These are phyloP conservation scores for Bertia moriformis DNA, from an alignment of 2,329 filamentous ascomycete species.

Conservation along the genomic window DNA sequence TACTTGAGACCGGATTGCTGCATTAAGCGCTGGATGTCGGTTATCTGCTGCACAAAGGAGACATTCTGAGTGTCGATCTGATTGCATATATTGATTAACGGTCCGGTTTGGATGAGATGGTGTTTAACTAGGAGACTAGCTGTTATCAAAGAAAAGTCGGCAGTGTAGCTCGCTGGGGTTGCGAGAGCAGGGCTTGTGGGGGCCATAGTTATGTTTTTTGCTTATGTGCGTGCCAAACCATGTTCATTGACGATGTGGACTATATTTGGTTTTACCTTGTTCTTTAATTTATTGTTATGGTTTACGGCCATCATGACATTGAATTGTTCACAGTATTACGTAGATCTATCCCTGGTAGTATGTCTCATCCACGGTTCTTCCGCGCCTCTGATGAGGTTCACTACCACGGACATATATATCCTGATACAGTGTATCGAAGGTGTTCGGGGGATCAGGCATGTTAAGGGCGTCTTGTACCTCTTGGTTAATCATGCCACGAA, in stretches of 20 bases:
- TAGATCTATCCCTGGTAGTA: constrained; percentile 55
- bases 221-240: no score
- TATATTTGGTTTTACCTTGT: no score
- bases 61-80: neutral
- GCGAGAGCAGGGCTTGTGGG: neutral
- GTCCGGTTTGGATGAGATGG: no score
- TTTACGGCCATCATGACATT: no score
- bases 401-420: constrained; percentile 85
- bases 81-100: no score
- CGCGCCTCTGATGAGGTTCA: constrained; percentile 78
- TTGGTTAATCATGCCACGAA: constrained; percentile 67
- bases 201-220: neutral
- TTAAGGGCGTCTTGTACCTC: constrained; percentile 84
- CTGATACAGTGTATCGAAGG: constrained; percentile 75
- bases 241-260: no score
- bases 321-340: neutral
- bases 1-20: neutral
- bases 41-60: neutral
- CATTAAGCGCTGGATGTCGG: neutral
- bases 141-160: neutral
- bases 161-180: neutral
- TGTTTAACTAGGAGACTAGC: no score
- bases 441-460: constrained; percentile 69
- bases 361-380: constrained; percentile 81
- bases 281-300: no score